These are phyloP conservation scores for Cercophora sp. DNA, from an alignment of 495 filamentous ascomycete genomes.

Conservation along the genomic window DNA sequence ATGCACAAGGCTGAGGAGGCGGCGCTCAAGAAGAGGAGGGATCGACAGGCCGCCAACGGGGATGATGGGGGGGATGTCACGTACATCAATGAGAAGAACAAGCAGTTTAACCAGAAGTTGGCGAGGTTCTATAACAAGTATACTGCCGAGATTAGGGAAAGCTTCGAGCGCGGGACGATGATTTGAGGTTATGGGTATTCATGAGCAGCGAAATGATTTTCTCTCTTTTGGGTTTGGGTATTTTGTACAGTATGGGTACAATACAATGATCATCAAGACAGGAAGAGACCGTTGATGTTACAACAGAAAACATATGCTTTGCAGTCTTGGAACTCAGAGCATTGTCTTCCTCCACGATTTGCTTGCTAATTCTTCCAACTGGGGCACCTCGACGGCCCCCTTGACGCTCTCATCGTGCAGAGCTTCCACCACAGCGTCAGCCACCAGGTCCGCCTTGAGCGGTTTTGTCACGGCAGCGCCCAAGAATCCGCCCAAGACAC, in stretches of 20 bases:
- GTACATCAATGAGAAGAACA: slow-evolving; percentile 99
- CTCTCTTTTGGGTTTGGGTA: too few relatives aligned
- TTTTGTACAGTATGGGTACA: too few relatives aligned
- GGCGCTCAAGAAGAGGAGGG: slow-evolving; percentile 76
- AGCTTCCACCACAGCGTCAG: slow-evolving; percentile 77
- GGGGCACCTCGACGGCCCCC: slow-evolving; percentile 63
- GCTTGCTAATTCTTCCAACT: slow-evolving; percentile 68
- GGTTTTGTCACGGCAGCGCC: slow-evolving; percentile 83
- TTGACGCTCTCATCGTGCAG: slow-evolving; percentile 64
- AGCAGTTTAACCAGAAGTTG: slow-evolving; percentile 98
- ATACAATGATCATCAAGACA: too few relatives aligned
- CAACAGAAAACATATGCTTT: too few relatives aligned
- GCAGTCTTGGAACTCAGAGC: slow-evolving; percentile 65
- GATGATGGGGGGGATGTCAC: slow-evolving; percentile 86
- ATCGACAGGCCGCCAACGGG: slow-evolving; percentile 67
- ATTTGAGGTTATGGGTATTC: slow-evolving; percentile 42
- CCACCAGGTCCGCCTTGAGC: slow-evolving; percentile 78
- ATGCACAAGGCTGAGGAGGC: slow-evolving; percentile 84
- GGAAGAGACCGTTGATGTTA: too few relatives aligned
- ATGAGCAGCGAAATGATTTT: too few relatives aligned
- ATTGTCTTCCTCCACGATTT: slow-evolving; percentile 78
- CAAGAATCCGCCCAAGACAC: slow-evolving; percentile 65
- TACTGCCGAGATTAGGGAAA: slow-evolving; percentile 93
- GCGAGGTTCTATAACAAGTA: slow-evolving; percentile 97
- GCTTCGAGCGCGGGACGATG: slow-evolving; percentile 94